A percentile compares a stretch with the other conserved stretches of the same genome.
Evolutionary conservation across 2,329 filamentous ascomycete genomes (phyloP).

Genomic region (Trichoderma lentiforme): DNA sequence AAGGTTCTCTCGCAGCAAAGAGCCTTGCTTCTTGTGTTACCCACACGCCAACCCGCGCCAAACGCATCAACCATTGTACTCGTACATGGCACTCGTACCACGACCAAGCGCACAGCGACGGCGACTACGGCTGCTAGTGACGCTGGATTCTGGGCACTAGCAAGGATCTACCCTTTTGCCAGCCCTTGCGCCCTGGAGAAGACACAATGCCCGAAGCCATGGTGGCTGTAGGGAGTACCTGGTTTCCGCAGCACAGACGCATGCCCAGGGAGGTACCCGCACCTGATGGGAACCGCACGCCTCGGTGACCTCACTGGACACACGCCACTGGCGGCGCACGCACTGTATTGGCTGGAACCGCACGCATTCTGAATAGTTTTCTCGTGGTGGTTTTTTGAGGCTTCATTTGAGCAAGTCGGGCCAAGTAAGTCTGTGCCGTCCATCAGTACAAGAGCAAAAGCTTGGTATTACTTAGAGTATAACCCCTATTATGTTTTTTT

Average conservation of each 20-base stretch:
- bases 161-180: conserved; percentile 4
- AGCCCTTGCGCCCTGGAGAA: neutral
- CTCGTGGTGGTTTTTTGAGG: neutral
- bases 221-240: neutral
- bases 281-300: neutral
- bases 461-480: no score
- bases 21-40: neutral
- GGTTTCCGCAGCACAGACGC: neutral
- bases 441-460: neutral
- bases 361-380: neutral
- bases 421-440: neutral
- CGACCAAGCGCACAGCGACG: neutral
- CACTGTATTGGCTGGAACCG: conserved; percentile 5
- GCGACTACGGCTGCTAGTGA: neutral
- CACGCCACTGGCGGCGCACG: neutral
- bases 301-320: neutral
- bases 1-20: neutral
- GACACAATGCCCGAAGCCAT: neutral
- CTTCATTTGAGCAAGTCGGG: neutral
- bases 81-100: neutral
- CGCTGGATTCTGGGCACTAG: neutral
- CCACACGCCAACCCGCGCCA: neutral
- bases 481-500: no score
- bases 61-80: neutral
- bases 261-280: neutral